Evolutionary conservation across 305 asterid species (phyloP).

Genomic region (Salvia sclarea): DNA sequence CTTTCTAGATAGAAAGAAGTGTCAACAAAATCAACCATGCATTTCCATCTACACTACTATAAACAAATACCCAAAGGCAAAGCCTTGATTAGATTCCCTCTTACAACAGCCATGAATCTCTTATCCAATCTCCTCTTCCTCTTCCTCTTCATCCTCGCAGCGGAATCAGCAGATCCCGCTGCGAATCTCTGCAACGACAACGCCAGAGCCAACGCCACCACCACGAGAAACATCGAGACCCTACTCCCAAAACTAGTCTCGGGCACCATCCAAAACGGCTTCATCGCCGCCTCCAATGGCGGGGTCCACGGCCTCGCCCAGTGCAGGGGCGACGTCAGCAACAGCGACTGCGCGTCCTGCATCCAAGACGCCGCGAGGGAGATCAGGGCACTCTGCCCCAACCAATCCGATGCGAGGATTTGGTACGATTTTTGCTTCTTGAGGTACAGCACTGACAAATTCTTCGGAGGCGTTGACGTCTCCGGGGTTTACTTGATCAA

Average conservation of each 20-base stretch:
- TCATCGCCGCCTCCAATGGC: constrained; percentile 51
- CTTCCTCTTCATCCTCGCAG: constrained; percentile 27
- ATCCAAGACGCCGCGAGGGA: constrained; percentile 54
- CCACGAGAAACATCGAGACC: constrained; percentile 41
- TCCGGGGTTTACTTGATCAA: constrained; percentile 49
- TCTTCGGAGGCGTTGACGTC: constrained; percentile 57
- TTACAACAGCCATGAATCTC: constrained; percentile 30
- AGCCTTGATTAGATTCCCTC: neutral
- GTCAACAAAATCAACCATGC: constrained; percentile 30
- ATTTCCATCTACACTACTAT: neutral
- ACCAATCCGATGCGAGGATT: constrained; percentile 54
- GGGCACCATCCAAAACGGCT: constrained; percentile 47
- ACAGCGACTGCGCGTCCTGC: constrained; percentile 59
- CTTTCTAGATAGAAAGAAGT: constrained; percentile 7
- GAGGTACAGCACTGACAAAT: constrained; percentile 42
- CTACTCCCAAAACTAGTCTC: constrained; percentile 47
- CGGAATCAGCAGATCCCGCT: constrained; percentile 37
- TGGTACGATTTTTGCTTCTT: constrained; percentile 87
- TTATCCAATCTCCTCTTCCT: constrained; percentile 16
- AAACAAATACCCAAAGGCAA: neutral
- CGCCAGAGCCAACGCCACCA: neutral
- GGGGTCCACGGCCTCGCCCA: constrained; percentile 68
- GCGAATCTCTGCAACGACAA: constrained; percentile 29
- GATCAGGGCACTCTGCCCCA: constrained; percentile 48
- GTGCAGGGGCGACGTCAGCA: constrained; percentile 74